Evolutionary conservation across 352 stramenopile species (phyloP).

Genomic region (Phytophthora constricta): DNA sequence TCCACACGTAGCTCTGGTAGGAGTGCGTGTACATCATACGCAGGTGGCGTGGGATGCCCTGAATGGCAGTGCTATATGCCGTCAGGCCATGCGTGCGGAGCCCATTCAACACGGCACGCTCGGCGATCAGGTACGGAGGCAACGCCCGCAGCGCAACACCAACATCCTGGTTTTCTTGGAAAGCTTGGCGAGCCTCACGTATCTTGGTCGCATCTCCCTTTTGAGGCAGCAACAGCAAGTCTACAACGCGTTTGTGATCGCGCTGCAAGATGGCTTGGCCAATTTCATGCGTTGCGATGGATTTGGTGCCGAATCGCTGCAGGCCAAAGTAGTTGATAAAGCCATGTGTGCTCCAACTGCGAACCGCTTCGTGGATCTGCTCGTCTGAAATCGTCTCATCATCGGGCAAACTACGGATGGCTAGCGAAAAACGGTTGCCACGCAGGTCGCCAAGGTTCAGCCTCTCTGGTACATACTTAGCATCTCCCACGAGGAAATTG

Average conservation of each 20-base stretch:
- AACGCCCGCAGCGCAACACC: constrained; percentile 62
- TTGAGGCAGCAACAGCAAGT: constrained; percentile 91
- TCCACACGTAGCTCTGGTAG: constrained; percentile 98
- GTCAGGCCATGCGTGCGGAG: constrained; percentile 64
- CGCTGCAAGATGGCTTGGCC: constrained; percentile 93
- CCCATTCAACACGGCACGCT: constrained; percentile 73
- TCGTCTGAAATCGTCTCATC: constrained; percentile 62
- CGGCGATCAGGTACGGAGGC: constrained; percentile 84
- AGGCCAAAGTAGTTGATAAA: constrained; percentile 99
- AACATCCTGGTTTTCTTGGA: constrained; percentile 69
- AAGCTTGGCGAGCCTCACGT: constrained; percentile 63
- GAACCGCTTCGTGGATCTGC: constrained; percentile 67
- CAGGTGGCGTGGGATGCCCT: constrained; percentile 81
- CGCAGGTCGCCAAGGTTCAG: constrained; percentile 93
- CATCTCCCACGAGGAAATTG: constrained; percentile 94
- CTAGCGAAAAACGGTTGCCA: constrained; percentile 96
- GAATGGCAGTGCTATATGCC: constrained; percentile 67
- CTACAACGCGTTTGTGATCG: constrained; percentile 91
- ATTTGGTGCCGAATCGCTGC: constrained; percentile 95
- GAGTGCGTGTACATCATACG: constrained; percentile 93
- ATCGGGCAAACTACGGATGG: constrained; percentile 91
- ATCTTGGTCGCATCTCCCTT: constrained; percentile 82
- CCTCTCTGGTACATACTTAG: constrained; percentile 88
- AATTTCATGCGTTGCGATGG: constrained; percentile 89
- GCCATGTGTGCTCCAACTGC: constrained; percentile 77